These are phyloP conservation scores for Sporobolomyces pararoseus DNA, from an alignment of 768 basidiomycete species.

Conservation along the genomic window DNA sequence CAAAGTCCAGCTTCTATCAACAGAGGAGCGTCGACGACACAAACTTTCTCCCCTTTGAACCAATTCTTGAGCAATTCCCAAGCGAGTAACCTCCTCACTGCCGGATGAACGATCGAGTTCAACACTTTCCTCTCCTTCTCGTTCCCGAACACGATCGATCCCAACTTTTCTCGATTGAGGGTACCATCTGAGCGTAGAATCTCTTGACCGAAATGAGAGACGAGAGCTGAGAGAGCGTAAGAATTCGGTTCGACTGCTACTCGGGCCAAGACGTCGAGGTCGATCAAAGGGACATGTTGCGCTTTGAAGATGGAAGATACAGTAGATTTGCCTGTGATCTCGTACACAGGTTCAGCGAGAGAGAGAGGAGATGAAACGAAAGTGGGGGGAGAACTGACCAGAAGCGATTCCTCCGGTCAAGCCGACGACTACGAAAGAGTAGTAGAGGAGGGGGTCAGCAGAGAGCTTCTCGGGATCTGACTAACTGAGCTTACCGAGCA, in stretches of 20 bases:
- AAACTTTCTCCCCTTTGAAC: slow-evolving; percentile 71
- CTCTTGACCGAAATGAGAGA: slow-evolving; percentile 64
- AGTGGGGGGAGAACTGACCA: slow-evolving; percentile 40
- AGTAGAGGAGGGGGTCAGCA: too few relatives aligned
- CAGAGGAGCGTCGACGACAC: slow-evolving; percentile 84
- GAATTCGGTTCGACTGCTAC: slow-evolving; percentile 81
- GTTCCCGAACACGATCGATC: slow-evolving; percentile 78
- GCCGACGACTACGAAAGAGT: slow-evolving; percentile 65
- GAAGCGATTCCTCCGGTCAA: slow-evolving; percentile 95
- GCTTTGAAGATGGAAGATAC: slow-evolving; percentile 70
- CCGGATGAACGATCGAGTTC: slow-evolving; percentile 85
- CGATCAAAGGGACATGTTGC: slow-evolving; percentile 69
- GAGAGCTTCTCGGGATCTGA: too few relatives aligned
- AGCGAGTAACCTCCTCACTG: slow-evolving; percentile 74
- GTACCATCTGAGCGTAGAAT: slow-evolving; percentile 66
- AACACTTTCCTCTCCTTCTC: slow-evolving; percentile 62
- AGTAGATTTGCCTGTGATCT: slow-evolving; percentile 78
- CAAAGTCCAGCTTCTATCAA: slow-evolving; percentile 83
- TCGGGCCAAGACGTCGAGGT: slow-evolving; percentile 86
- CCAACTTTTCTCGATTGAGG: slow-evolving; percentile 77
- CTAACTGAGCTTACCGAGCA: slow-evolving; percentile 9
- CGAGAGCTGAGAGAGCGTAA: slow-evolving; percentile 64
- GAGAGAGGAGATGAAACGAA: not conserved
- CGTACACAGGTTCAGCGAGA: not conserved
- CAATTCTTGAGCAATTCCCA: slow-evolving; percentile 66